Evolutionary conservation across 352 stramenopile species (phyloP).

Genomic region (Phytophthora megakarya): DNA sequence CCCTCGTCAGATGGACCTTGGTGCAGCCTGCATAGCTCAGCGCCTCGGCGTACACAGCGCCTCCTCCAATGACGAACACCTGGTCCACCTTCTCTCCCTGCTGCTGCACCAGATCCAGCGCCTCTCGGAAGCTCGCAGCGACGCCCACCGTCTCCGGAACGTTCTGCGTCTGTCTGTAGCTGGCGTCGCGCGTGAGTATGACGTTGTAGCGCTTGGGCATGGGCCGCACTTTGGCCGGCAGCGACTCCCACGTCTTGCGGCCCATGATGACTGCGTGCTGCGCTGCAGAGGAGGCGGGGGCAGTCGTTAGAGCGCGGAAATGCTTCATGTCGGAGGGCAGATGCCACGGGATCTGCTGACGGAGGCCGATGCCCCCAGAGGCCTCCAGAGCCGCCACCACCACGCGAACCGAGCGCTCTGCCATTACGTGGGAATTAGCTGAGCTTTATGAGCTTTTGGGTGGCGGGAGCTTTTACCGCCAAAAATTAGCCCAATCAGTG

Average conservation of each 20-base stretch:
- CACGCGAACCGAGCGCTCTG: conserved; percentile 60
- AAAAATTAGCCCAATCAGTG: conserved; percentile 1
- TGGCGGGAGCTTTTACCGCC: not conserved
- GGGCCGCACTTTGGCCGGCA: conserved; percentile 96
- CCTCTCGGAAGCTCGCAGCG: conserved; percentile 89
- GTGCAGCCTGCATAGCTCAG: conserved; percentile 84
- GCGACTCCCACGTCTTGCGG: conserved; percentile 99
- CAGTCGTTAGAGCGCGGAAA: conserved; percentile 94
- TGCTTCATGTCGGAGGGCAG: conserved; percentile 96
- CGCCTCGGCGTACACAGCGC: conserved; percentile 94
- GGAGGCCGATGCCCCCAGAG: conserved; percentile 87
- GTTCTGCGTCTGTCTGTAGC: conserved; percentile 41
- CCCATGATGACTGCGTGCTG: conserved; percentile 99
- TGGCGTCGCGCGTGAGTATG: conserved; percentile 90
- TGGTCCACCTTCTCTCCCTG: conserved; percentile 82
- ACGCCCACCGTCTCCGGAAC: conserved; percentile 86
- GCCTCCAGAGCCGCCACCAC: conserved; percentile 89
- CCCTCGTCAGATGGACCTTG: conserved; percentile 90
- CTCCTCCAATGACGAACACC: conserved; percentile 98
- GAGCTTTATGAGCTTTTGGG: not conserved
- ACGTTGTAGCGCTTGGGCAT: conserved; percentile 96
- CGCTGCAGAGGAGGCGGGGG: conserved; percentile 12
- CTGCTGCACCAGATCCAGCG: conserved; percentile 82
- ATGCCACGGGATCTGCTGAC: conserved; percentile 93
- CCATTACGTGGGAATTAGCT: conserved; percentile 23